Evolutionary conservation across 805 yeast genomes (phyloP).

Genomic region (Hanseniaspora lachancei): DNA sequence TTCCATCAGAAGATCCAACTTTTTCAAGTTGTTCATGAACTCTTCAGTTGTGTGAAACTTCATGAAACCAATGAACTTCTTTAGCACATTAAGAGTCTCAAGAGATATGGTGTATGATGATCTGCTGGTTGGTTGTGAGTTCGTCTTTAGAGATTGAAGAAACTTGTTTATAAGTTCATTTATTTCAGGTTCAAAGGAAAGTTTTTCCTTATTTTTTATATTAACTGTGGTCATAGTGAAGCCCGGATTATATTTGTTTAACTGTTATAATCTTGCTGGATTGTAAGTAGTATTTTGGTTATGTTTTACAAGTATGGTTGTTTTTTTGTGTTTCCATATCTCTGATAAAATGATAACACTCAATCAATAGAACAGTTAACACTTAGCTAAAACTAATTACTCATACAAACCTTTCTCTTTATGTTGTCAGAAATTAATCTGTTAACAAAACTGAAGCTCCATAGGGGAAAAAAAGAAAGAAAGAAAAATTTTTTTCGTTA

Average conservation of each 20-base stretch:
- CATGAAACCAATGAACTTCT: constrained; percentile 74
- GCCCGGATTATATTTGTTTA: too few species aligned
- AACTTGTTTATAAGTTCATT: constrained; percentile 12
- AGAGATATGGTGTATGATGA: constrained; percentile 64
- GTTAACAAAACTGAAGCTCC: not conserved
- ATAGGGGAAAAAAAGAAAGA: not conserved
- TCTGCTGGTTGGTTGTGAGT: constrained; percentile 12
- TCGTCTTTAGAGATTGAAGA: constrained; percentile 7
- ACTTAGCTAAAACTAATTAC: too few species aligned
- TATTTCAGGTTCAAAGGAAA: constrained; percentile 12
- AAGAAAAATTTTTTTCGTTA: too few species aligned
- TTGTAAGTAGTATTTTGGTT: too few species aligned
- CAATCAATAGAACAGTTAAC: too few species aligned
- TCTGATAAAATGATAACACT: too few species aligned
- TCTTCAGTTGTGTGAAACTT: constrained; percentile 11
- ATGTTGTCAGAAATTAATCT: not conserved
- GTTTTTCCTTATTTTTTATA: not conserved
- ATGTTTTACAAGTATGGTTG: too few species aligned
- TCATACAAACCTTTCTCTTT: too few species aligned
- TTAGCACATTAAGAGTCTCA: constrained; percentile 72
- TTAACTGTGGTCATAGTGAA: not conserved
- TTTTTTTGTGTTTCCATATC: too few species aligned
- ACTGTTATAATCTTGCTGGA: too few species aligned
- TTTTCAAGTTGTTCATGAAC: constrained; percentile 25
- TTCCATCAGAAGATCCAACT: constrained; percentile 55